A percentile compares a stretch with the other conserved stretches of the same genome.
Evolutionary conservation across 257 asterid species (phyloP).

Genomic region (Anisodus tanguticus): DNA sequence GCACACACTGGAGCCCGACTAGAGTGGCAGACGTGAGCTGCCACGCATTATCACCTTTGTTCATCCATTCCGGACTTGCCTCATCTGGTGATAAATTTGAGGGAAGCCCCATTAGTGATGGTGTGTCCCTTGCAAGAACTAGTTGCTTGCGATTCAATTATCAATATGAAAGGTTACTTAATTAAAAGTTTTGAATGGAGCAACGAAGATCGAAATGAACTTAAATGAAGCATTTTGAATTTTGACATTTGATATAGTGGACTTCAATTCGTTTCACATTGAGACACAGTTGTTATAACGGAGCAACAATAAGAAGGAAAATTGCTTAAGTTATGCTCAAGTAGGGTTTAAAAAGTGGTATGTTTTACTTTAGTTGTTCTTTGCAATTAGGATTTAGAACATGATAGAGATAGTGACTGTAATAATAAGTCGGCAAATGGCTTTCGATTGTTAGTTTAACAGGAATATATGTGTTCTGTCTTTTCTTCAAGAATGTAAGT

Average conservation of each 20-base stretch:
- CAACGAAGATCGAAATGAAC: background rate
- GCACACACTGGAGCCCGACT: conserved; percentile 61
- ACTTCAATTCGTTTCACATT: background rate
- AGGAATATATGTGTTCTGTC: background rate
- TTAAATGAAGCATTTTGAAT: background rate
- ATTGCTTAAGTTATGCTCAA: background rate
- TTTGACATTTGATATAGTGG: background rate
- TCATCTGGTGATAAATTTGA: conserved; percentile 45
- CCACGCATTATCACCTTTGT: conserved; percentile 73
- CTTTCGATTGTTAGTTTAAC: background rate
- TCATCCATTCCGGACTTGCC: conserved; percentile 58
- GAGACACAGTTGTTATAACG: background rate
- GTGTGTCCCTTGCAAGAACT: background rate
- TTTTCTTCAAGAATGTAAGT: background rate
- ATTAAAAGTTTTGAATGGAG: background rate
- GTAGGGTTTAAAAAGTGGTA: background rate
- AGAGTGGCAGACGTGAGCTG: conserved; percentile 63
- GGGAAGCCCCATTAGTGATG: conserved; percentile 33
- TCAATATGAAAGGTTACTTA: background rate
- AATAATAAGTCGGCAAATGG: background rate
- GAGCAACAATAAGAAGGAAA: background rate
- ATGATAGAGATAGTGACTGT: background rate
- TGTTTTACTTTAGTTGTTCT: background rate
- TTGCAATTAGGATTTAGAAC: background rate
- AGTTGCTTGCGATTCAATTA: background rate